These are phyloP conservation scores for Penicillium daleae DNA, from an alignment of 495 filamentous ascomycete species.

Conservation along the genomic window DNA sequence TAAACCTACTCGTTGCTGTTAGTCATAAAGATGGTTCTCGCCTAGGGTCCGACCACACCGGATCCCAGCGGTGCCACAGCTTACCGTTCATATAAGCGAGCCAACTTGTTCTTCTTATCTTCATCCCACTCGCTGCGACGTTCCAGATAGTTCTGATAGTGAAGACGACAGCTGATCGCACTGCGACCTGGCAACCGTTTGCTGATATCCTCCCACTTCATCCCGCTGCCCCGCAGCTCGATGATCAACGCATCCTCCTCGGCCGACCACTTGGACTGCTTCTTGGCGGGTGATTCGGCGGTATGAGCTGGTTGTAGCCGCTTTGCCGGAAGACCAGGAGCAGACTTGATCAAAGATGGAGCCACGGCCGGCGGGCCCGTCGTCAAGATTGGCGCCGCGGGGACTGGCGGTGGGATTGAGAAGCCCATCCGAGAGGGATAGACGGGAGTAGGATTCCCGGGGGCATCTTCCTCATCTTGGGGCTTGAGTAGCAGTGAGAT, in stretches of 20 bases:
- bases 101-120: constrained; percentile 95
- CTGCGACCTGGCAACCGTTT: constrained; percentile 86
- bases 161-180: constrained; percentile 88
- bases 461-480: constrained; percentile 80
- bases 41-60: not conserved
- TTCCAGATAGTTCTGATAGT: constrained; percentile 98
- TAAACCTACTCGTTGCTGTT: constrained; percentile 66
- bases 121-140: constrained; percentile 91
- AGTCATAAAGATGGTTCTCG: constrained; percentile 2
- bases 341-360: constrained; percentile 38
- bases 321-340: constrained; percentile 48
- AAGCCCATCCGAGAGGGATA: constrained; percentile 53
- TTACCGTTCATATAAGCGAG: constrained; percentile 93
- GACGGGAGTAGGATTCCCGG: constrained; percentile 51
- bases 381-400: constrained; percentile 34
- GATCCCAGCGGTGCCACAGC: constrained; percentile 16
- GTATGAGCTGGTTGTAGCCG: constrained; percentile 54
- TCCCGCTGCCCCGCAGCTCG: constrained; percentile 80
- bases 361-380: constrained; percentile 36
- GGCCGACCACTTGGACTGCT: constrained; percentile 92
- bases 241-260: constrained; percentile 92
- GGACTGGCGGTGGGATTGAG: constrained; percentile 49
- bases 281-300: constrained; percentile 81
- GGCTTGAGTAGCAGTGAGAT: constrained; percentile 80
- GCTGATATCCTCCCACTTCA: constrained; percentile 99